Conservation (phyloP, 768 basidiomycete genomes). For the Hypholoma fasciculare region DNA sequence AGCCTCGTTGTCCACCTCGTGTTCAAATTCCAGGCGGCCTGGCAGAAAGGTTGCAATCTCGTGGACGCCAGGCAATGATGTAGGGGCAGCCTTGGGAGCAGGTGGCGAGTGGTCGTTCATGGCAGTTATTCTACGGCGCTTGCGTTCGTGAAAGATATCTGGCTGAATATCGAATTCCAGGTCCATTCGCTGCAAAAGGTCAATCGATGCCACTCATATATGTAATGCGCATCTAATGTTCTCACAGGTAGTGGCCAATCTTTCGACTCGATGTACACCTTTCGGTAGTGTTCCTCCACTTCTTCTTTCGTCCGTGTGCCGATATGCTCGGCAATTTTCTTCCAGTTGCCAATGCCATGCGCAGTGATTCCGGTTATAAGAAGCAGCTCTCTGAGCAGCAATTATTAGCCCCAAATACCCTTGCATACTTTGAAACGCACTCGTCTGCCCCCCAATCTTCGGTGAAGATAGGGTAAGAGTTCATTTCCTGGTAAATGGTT, state of each 20-base stretch:
- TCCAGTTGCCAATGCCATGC: constrained; percentile 96
- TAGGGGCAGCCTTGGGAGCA: constrained; percentile 73
- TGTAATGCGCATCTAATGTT: not conserved
- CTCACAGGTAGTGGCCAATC: constrained; percentile 83
- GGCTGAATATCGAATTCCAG: constrained; percentile 69
- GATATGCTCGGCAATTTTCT: constrained; percentile 91
- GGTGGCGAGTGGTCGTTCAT: constrained; percentile 62
- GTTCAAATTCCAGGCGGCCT: constrained; percentile 97
- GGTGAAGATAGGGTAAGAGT: constrained; percentile 94
- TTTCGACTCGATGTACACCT: constrained; percentile 76
- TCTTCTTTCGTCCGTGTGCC: constrained; percentile 95
- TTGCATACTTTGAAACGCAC: constrained; percentile 42
- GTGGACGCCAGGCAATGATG: constrained; percentile 88
- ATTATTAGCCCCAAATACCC: not conserved
- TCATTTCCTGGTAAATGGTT: constrained; percentile 67
- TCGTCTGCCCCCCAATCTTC: constrained; percentile 99
- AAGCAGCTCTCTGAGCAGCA: constrained; percentile 70
- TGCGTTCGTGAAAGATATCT: constrained; percentile 84
- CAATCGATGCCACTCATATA: not conserved
- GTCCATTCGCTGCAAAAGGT: constrained; percentile 46
- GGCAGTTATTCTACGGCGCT: constrained; percentile 83
- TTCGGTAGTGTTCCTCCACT: constrained; percentile 85
- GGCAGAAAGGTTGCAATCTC: constrained; percentile 93
- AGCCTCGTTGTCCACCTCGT: constrained; percentile 95
- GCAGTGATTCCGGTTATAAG: constrained; percentile 85